Percentiles rank a stretch among this genome's conserved stretches.
phyloP scores from a whole-genome alignment of 1,139 yeast species.

The Scheffersomyces quercinus region DNA sequence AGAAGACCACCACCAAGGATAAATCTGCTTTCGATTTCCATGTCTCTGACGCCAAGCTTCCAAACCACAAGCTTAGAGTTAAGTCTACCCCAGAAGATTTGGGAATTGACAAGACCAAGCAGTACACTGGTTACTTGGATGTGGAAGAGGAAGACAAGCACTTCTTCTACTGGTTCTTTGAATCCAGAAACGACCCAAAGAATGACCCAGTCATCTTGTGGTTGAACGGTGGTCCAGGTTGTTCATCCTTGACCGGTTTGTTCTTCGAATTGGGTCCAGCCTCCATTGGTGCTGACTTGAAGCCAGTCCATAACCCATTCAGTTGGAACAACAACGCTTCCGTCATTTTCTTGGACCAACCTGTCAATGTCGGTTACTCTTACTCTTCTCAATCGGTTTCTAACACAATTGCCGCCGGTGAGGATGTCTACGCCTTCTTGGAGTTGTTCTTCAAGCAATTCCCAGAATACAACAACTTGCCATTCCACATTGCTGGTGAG shows the following conservation, averaged over 20 bases:
- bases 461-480: constrained; percentile 72
- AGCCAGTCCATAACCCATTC: constrained; percentile 74
- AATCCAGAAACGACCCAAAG: constrained; percentile 83
- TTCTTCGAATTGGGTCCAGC: constrained; percentile 92
- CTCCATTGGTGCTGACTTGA: constrained; percentile 61
- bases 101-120: constrained; percentile 78
- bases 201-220: constrained; percentile 85
- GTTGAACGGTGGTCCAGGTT: constrained; percentile 93
- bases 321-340: constrained; percentile 91
- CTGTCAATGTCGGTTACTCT: constrained; percentile 91
- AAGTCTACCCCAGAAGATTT: constrained; percentile 52
- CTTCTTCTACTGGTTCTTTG: constrained; percentile 81
- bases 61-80: constrained; percentile 62
- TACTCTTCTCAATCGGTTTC: constrained; percentile 66
- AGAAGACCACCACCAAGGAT: constrained; percentile 36
- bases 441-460: constrained; percentile 87
- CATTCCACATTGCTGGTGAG: constrained; percentile 96
- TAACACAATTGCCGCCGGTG: constrained; percentile 84
- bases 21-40: constrained; percentile 56
- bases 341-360: constrained; percentile 91
- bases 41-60: constrained; percentile 45
- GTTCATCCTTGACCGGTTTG: constrained; percentile 87
- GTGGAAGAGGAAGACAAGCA: constrained; percentile 83
- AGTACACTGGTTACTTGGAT: constrained; percentile 86
- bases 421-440: constrained; percentile 90